phyloP scores from a whole-genome alignment of 2,329 filamentous ascomycete species.

The Lecanosticta acicola region DNA sequence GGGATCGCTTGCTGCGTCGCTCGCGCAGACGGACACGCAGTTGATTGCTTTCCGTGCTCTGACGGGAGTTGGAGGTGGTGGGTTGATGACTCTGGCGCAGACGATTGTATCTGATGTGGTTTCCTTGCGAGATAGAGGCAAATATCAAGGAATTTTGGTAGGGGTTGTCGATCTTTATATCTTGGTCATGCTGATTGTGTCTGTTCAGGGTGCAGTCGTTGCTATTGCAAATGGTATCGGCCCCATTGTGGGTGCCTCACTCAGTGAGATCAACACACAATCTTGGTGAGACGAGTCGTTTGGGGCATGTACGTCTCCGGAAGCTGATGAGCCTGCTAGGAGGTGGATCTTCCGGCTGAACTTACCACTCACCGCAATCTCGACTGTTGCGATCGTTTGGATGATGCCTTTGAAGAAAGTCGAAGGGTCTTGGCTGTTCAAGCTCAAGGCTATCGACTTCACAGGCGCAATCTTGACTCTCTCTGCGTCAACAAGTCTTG shows the following conservation, averaged over 20 bases:
- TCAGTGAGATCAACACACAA: slow-evolving; percentile 14
- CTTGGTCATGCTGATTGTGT: neutral
- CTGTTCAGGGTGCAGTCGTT: slow-evolving; percentile 12
- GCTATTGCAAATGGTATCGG: slow-evolving; percentile 39
- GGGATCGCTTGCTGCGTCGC: slow-evolving; percentile 20
- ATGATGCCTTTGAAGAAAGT: slow-evolving; percentile 55
- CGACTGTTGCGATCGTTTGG: slow-evolving; percentile 46
- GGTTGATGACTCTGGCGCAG: slow-evolving; percentile 30
- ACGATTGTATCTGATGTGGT: slow-evolving; percentile 30
- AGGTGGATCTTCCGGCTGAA: slow-evolving; percentile 34
- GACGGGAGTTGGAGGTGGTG: slow-evolving; percentile 49
- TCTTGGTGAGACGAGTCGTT: neutral
- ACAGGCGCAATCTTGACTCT: slow-evolving; percentile 49
- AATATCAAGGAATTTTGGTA: slow-evolving; percentile 26
- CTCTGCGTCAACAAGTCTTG: slow-evolving; percentile 47
- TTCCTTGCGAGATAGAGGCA: slow-evolving; percentile 21
- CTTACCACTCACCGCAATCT: slow-evolving; percentile 47
- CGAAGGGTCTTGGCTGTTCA: slow-evolving; percentile 43
- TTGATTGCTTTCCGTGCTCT: slow-evolving; percentile 53
- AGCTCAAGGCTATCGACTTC: slow-evolving; percentile 50
- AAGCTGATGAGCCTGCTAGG: slow-evolving; percentile 4
- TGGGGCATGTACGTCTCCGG: neutral
- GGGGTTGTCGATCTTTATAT: neutral
- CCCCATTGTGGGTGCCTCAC: slow-evolving; percentile 42
- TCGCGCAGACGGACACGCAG: slow-evolving; percentile 15